Conservation (phyloP, 345 rosid species). For the Turritis glabra region DNA sequence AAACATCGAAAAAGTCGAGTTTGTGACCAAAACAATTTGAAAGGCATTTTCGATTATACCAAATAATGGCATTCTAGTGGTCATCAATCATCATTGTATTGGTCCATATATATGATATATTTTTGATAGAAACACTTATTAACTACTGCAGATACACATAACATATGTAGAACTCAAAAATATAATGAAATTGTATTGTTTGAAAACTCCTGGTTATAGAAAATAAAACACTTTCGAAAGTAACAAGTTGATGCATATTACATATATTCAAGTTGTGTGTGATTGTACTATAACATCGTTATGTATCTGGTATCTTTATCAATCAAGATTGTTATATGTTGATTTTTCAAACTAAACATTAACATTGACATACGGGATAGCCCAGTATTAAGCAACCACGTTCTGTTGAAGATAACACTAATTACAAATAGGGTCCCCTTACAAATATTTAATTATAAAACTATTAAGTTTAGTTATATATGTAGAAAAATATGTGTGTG, state of each 20-base stretch:
- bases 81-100: background rate
- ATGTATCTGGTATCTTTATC: slow-evolving; percentile 10
- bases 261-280: background rate
- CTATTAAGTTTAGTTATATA: background rate
- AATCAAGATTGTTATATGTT: slow-evolving; percentile 15
- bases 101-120: background rate
- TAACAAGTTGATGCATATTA: background rate
- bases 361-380: background rate
- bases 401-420: slow-evolving; percentile 1
- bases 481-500: background rate
- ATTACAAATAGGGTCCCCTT: background rate
- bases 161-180: background rate
- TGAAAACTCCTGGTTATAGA: background rate
- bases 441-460: background rate
- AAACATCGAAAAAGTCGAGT: background rate
- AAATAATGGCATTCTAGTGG: background rate
- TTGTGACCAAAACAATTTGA: background rate
- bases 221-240: background rate
- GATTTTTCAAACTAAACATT: slow-evolving; percentile 14
- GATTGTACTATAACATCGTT: slow-evolving; percentile 8
- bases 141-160: background rate
- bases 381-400: background rate
- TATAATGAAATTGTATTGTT: background rate
- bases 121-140: background rate
- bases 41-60: background rate